Conservation (phyloP, 2,329 filamentous ascomycete genomes). For the Dryadomyces quercus-mongolicae region DNA sequence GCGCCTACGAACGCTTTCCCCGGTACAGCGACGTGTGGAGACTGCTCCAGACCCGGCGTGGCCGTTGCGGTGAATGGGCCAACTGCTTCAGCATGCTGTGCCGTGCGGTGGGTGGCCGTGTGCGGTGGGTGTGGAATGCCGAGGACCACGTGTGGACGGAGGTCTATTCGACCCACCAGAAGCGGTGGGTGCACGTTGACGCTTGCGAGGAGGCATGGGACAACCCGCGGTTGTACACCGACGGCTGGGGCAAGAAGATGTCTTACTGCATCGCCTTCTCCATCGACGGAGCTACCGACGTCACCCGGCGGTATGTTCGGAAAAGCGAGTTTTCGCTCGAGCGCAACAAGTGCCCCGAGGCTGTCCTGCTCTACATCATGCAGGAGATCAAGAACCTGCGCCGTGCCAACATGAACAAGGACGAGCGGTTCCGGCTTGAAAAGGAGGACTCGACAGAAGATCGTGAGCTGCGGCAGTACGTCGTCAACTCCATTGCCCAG, state of each 20-base stretch:
- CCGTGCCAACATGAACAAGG: constrained; percentile 73
- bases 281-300: constrained; percentile 64
- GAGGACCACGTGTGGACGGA: constrained; percentile 98
- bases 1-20: constrained; percentile 71
- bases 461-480: constrained; percentile 60
- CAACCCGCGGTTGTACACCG: constrained; percentile 79
- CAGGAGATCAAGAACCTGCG: constrained; percentile 81
- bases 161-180: constrained; percentile 86
- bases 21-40: constrained; percentile 94
- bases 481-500: constrained; percentile 61
- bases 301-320: constrained; percentile 56
- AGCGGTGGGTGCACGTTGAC: constrained; percentile 94
- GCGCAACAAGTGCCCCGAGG: constrained; percentile 71
- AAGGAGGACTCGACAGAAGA: constrained; percentile 70
- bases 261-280: constrained; percentile 96
- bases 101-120: constrained; percentile 77
- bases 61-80: constrained; percentile 89
- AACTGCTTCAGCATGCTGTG: constrained; percentile 99
- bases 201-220: constrained; percentile 93
- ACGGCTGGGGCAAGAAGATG: constrained; percentile 94
- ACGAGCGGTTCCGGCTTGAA: constrained; percentile 68
- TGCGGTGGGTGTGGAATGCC: constrained; percentile 96
- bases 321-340: constrained; percentile 61
- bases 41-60: constrained; percentile 71
- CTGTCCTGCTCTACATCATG: constrained; percentile 82